phyloP scores from a whole-genome alignment of 495 filamentous ascomycete species.

The Neurospora tetrasperma region DNA sequence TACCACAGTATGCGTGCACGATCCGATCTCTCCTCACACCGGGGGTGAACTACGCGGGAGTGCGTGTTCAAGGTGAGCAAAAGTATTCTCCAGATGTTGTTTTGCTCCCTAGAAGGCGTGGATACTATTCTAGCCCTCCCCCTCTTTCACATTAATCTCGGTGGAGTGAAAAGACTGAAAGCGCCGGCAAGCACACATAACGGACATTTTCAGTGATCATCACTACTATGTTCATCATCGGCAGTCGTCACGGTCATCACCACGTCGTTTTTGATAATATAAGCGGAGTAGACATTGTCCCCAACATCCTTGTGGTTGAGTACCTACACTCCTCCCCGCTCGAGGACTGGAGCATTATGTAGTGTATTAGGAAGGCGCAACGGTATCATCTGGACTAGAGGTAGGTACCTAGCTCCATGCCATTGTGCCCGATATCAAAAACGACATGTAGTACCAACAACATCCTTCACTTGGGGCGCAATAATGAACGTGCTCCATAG shows the following conservation, averaged over 20 bases:
- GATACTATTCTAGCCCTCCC: background rate
- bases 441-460: background rate
- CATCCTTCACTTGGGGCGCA: background rate
- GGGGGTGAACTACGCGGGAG: background rate
- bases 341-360: background rate
- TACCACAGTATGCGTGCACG: background rate
- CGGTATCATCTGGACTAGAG: background rate
- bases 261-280: background rate
- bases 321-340: background rate
- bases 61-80: background rate
- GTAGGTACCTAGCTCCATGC: background rate
- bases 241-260: background rate
- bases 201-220: background rate
- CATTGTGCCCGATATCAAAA: background rate
- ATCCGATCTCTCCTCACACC: background rate
- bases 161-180: background rate
- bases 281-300: background rate
- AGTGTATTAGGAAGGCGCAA: background rate
- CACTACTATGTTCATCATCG: background rate
- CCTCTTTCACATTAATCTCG: background rate
- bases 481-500: background rate
- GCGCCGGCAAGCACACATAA: background rate
- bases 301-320: background rate
- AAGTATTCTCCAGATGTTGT: background rate
- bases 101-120: background rate